Percentiles rank a stretch among this genome's conserved stretches.
These are phyloP conservation scores for Myxozyma lipomycoides DNA, from an alignment of 805 yeast genomes.

Conservation along the genomic window DNA sequence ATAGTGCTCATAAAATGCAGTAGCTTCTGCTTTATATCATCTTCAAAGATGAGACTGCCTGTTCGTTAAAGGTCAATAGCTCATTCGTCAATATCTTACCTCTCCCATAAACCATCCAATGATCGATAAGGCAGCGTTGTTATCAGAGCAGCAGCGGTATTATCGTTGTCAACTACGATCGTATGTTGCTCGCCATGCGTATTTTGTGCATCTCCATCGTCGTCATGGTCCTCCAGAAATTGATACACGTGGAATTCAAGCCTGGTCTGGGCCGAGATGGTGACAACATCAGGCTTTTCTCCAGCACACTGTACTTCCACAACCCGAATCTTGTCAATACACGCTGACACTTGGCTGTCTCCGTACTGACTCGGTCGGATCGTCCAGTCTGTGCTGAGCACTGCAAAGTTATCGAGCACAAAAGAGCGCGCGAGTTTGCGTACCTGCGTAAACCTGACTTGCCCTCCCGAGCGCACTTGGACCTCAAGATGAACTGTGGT, in stretches of 20 bases:
- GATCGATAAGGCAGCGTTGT: constrained; percentile 34
- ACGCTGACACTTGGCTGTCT: not conserved
- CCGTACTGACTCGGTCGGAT: constrained; percentile 7
- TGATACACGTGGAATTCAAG: constrained; percentile 21
- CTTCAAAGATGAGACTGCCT: constrained; percentile 34
- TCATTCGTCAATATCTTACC: constrained; percentile 6
- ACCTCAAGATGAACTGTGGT: constrained; percentile 17
- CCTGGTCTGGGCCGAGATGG: constrained; percentile 4
- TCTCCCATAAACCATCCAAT: constrained; percentile 40
- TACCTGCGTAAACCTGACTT: not conserved
- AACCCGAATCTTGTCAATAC: constrained; percentile 18
- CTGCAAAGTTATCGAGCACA: constrained; percentile 19
- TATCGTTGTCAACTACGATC: constrained; percentile 15
- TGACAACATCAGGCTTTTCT: constrained; percentile 8
- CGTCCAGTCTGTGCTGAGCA: constrained; percentile 12
- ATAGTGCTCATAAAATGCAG: constrained; percentile 38
- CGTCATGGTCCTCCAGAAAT: constrained; percentile 3
- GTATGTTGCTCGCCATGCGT: not conserved
- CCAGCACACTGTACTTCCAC: constrained; percentile 19
- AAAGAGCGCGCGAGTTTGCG: constrained; percentile 2
- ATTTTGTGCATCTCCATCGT: not conserved
- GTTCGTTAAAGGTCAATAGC: too few relatives aligned
- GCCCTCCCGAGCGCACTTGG: constrained; percentile 1
- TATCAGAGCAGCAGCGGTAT: constrained; percentile 14
- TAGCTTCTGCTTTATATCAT: constrained; percentile 35